Percentiles rank a stretch among this genome's conserved stretches.
Evolutionary conservation across 2,329 filamentous ascomycete genomes (phyloP).

Genomic region (Aureobasidium sp.): DNA sequence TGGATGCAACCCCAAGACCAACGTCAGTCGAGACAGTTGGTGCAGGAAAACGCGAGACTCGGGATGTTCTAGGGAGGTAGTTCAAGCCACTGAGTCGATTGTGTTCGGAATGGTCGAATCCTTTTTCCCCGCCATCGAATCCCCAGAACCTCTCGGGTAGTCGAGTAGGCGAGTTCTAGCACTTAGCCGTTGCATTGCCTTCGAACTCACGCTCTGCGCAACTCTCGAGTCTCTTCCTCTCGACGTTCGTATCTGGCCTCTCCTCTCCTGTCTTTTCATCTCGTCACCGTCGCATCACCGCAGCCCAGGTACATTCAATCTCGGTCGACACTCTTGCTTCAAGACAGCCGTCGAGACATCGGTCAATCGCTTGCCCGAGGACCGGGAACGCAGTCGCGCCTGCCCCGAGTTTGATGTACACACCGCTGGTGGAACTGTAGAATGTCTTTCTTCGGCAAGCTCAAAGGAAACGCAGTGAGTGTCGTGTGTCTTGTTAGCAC

Average conservation of each 20-base stretch:
- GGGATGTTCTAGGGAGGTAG: constrained; percentile 1
- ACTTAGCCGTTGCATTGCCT: constrained; percentile 21
- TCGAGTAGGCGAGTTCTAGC: constrained; percentile 10
- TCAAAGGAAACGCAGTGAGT: constrained; percentile 56
- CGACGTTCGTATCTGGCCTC: constrained; percentile 1
- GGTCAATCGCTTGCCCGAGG: constrained; percentile 19
- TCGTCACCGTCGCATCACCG: constrained; percentile 5
- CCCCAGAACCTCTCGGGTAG: constrained; percentile 17
- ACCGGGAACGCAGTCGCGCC: constrained; percentile 22
- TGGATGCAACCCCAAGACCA: constrained; percentile 10
- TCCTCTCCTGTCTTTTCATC: background rate
- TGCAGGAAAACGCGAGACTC: background rate
- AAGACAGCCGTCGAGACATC: background rate
- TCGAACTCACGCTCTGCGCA: constrained; percentile 7
- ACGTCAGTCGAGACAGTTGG: background rate
- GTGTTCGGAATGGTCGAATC: constrained; percentile 13
- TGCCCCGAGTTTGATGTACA: constrained; percentile 21
- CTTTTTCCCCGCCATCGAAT: constrained; percentile 20
- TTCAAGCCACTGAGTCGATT: constrained; percentile 13
- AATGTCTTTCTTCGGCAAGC: constrained; percentile 62
- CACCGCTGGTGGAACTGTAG: constrained; percentile 39
- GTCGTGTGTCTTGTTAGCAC: background rate
- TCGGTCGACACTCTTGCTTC: background rate
- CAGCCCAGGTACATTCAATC: background rate
- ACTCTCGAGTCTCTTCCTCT: constrained; percentile 9